These are phyloP conservation scores for Boechera retrofracta DNA, from an alignment of 345 rosid species.

Conservation along the genomic window DNA sequence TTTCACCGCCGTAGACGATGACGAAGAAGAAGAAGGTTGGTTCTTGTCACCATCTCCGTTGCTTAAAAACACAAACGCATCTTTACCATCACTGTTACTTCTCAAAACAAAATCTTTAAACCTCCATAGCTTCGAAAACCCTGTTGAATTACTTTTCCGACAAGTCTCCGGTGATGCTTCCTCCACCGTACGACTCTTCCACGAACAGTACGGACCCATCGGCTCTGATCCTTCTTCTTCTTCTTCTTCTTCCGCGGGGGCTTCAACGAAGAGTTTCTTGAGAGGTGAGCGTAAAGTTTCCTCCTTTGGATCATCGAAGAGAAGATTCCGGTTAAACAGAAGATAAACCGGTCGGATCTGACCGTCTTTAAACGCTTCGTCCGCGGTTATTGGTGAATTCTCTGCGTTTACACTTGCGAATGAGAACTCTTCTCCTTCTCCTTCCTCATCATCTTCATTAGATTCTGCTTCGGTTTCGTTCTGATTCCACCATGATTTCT, in stretches of 20 bases:
- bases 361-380: conserved; percentile 56
- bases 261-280: conserved; percentile 59
- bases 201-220: conserved; percentile 58
- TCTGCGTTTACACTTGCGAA: conserved; percentile 48
- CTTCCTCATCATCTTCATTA: conserved; percentile 28
- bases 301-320: conserved; percentile 7
- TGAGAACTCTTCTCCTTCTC: conserved; percentile 53
- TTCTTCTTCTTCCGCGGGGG: conserved; percentile 16
- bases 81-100: conserved; percentile 63
- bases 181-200: conserved; percentile 39
- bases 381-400: conserved; percentile 57
- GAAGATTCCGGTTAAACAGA: conserved; percentile 47
- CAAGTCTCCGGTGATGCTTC: conserved; percentile 47
- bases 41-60: conserved; percentile 8
- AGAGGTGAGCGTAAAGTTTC: conserved; percentile 50
- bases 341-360: conserved; percentile 61
- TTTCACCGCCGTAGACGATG: background rate
- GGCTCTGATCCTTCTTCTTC: conserved; percentile 49
- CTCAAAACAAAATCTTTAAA: conserved; percentile 57
- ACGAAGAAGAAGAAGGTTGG: conserved; percentile 11
- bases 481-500: conserved; percentile 20
- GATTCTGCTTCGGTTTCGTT: background rate
- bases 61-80: conserved; percentile 53
- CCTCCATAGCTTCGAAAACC: conserved; percentile 72
- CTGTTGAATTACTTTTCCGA: conserved; percentile 67